Percentiles rank a stretch among this genome's conserved stretches.
These are phyloP conservation scores for Ophiocordyceps robertsii DNA, from an alignment of 2,329 filamentous ascomycete genomes.

Conservation along the genomic window DNA sequence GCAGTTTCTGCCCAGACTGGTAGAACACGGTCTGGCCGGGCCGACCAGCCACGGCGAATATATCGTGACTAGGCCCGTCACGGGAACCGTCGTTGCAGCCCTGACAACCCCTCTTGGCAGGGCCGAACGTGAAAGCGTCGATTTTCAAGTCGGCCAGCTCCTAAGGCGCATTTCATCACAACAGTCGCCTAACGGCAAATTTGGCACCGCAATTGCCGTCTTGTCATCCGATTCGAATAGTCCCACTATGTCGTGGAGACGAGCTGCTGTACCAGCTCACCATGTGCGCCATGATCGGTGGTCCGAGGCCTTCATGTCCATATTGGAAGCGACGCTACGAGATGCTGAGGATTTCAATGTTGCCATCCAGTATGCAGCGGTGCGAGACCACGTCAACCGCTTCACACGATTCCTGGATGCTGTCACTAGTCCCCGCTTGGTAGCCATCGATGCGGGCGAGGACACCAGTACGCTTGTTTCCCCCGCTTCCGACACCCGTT, in stretches of 20 bases:
- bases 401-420: constrained; percentile 36
- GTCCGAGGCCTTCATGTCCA: constrained; percentile 40
- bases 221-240: constrained; percentile 2
- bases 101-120: constrained; percentile 18
- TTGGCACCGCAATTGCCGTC: constrained; percentile 24
- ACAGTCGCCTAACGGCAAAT: constrained; percentile 30
- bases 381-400: constrained; percentile 37
- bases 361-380: constrained; percentile 39
- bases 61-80: constrained; percentile 25
- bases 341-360: constrained; percentile 49
- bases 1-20: constrained; percentile 23
- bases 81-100: constrained; percentile 23
- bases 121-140: constrained; percentile 21
- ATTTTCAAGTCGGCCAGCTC: constrained; percentile 34
- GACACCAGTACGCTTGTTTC: constrained; percentile 35
- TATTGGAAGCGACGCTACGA: constrained; percentile 41
- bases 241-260: not conserved
- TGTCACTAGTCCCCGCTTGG: constrained; percentile 36
- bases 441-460: constrained; percentile 38
- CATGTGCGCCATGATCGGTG: constrained; percentile 24
- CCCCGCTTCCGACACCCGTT: not conserved
- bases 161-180: constrained; percentile 29
- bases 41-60: constrained; percentile 22
- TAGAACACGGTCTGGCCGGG: constrained; percentile 21
- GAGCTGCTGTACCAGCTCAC: constrained; percentile 12